Evolutionary conservation across 345 rosid species (phyloP), one percentile per base, ranked within the genome.

Genomic region (Gynandropsis gynandra): DNA sequence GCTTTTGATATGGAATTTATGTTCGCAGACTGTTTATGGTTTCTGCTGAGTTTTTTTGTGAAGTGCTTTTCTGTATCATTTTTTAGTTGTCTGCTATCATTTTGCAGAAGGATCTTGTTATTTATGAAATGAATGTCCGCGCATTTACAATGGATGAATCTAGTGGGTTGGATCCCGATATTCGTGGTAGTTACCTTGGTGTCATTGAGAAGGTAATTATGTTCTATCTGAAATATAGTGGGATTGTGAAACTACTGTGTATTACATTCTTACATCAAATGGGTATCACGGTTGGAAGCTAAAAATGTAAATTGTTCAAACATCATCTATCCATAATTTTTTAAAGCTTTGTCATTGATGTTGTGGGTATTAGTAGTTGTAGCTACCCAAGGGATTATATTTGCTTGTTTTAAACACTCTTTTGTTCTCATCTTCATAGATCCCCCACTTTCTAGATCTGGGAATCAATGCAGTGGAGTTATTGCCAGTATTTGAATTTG

Each of bases 91-190:
- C n/a, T 58, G 11, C 24, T 52, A 8, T 24, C 64, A 53, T 50
- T 65, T 70, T 76, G 71, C 87, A 84, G 98, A 76, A 76, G 67
- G 96, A 90, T 72, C 96, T 90, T 71, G 83, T 84, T 62, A 66
- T 87, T 58, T 90, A 90, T 73, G 98, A 90, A 76, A 90, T 80
- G 87, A 90, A 80, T 70, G 89, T 90, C 34, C 95, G 98, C 53
- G 96, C 96, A 75, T 87, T 84, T 72, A 87, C 96, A 52, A 79
- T 69, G 67, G 95, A 87, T 58, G 75, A 87, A 60, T 83, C 96
- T 63, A 90, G 95, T 65, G 80, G 82, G 32, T 60, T 82, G 69
- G 89, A 80, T 76, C 70, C 80, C 65, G 49, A 66, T 40, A 60
- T 69, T 46, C 66, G 75, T 27, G 98, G 96, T 38, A 87, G 81